Conservation (phyloP, 2,329 filamentous ascomycete species). For the Capronia epimyces region DNA sequence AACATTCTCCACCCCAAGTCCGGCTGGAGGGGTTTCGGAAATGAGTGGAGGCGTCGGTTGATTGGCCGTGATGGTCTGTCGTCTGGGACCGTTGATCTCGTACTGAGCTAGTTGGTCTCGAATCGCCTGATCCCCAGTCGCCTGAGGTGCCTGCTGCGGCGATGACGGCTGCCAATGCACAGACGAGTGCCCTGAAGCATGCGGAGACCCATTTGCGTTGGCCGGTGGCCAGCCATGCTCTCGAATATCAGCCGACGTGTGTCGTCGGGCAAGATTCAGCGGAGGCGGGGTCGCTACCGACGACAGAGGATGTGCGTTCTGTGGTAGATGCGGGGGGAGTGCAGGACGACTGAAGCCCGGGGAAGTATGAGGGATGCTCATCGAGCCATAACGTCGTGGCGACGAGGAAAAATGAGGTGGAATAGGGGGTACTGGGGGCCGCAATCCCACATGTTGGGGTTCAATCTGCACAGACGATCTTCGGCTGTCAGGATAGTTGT, state of each 20-base stretch:
- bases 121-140: slow-evolving; percentile 54
- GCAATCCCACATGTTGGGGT: slow-evolving; percentile 35
- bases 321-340: slow-evolving; percentile 64
- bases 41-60: slow-evolving; percentile 22
- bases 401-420: slow-evolving; percentile 69
- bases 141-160: slow-evolving; percentile 27
- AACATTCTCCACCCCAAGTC: slow-evolving; percentile 24
- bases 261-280: slow-evolving; percentile 69
- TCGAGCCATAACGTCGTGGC: slow-evolving; percentile 80
- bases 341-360: slow-evolving; percentile 67
- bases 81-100: slow-evolving; percentile 54
- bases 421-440: slow-evolving; percentile 25
- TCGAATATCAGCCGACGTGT: slow-evolving; percentile 93
- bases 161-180: slow-evolving; percentile 61
- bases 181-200: slow-evolving; percentile 57
- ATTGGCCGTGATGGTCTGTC: slow-evolving; percentile 32
- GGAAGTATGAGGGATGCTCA: slow-evolving; percentile 64
- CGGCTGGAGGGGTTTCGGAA: slow-evolving; percentile 19
- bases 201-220: slow-evolving; percentile 53
- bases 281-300: slow-evolving; percentile 51
- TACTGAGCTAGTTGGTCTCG: slow-evolving; percentile 60
- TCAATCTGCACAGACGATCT: slow-evolving; percentile 61
- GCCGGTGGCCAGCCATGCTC: slow-evolving; percentile 68
- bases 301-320: slow-evolving; percentile 56
- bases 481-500: slow-evolving; percentile 77